Base-by-base conservation (phyloP, 2,329 filamentous ascomycete genomes). In the Pseudogymnoascus sp. region DNA sequence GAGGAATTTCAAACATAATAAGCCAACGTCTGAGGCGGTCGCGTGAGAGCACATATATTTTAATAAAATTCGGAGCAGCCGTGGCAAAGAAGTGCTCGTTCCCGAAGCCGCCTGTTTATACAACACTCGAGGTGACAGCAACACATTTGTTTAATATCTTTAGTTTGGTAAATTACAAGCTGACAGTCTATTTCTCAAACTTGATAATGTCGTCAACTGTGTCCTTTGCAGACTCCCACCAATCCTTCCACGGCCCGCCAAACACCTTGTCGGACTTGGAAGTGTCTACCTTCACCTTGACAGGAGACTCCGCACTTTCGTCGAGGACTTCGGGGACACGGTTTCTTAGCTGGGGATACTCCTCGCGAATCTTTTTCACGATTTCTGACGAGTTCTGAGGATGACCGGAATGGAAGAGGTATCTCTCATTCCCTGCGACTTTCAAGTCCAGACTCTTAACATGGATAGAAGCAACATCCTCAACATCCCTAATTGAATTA, bases 271-370 rank as follows among this genome's bases (percentile, higher is more conserved):
- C 59, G n/a, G 59, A 40, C 28, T 63, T 61, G n/a, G 37, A n/a
- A 25, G 59, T 63, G 46, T 63, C 62, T 3, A 37, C 37, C 25
- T 61, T 46, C 37, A 60, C 43, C 77, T 28, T 63, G 56, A 69
- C 64, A 2, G 65, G 68, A 14, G 67, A 67, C 9, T 63, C 72
- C 18, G 65, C 68, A 5, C 12, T 8, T 60, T 67, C 63, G 25
- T 67, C 78, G 70, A 72, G 70, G 31, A 62, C 67, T 9, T 70
- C 66, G 23, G 82, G 81, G 65, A 85, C 68, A 59, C 74, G 68
- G 5, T 74, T 76, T 65, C 77, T 76, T 66, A 82, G 77, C 66
- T 83, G 72, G 0, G 81, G 82, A 66, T 82, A 83, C 63, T 78
- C 72, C 65, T 80, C 78, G 62, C 76, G 75, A 56, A 88, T 77